Percentiles rank a stretch among this genome's conserved stretches.
Evolutionary conservation across 345 rosid genomes (phyloP).

Genomic region (Citrus medica): DNA sequence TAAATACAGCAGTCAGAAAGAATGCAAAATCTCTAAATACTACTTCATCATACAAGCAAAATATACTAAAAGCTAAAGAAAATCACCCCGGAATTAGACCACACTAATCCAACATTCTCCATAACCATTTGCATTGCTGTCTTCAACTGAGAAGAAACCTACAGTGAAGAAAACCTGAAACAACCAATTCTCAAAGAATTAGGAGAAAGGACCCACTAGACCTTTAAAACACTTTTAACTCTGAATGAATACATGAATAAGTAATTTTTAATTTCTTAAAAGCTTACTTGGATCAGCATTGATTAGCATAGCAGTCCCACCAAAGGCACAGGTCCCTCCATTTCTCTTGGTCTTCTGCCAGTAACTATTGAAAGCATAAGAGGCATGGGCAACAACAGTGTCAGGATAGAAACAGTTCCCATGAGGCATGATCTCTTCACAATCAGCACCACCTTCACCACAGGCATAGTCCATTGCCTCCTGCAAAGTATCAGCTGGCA

Average conservation of each 20-base stretch:
- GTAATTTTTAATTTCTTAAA: background rate
- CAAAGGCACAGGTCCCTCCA: constrained; percentile 63
- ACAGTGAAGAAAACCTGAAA: constrained; percentile 68
- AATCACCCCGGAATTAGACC: constrained; percentile 13
- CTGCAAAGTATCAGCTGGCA: constrained; percentile 56
- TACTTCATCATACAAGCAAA: background rate
- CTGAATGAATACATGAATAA: background rate
- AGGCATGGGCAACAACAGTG: constrained; percentile 61
- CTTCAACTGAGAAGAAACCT: constrained; percentile 50
- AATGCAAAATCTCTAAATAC: background rate
- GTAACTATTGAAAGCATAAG: constrained; percentile 69
- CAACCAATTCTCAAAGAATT: background rate
- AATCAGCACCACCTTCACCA: constrained; percentile 63
- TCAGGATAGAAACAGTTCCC: constrained; percentile 67
- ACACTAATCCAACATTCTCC: constrained; percentile 11
- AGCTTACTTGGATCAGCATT: constrained; percentile 63
- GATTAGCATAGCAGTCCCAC: constrained; percentile 77
- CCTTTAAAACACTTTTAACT: background rate
- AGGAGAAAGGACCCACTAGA: background rate
- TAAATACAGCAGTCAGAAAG: background rate
- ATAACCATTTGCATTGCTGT: background rate
- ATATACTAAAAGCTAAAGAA: constrained; percentile 2
- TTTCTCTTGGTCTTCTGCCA: constrained; percentile 66
- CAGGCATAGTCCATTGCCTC: constrained; percentile 72
- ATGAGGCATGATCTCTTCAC: constrained; percentile 48